These are phyloP conservation scores for Sporothrix humicola DNA, from an alignment of 2,329 filamentous ascomycete genomes.

Conservation along the genomic window DNA sequence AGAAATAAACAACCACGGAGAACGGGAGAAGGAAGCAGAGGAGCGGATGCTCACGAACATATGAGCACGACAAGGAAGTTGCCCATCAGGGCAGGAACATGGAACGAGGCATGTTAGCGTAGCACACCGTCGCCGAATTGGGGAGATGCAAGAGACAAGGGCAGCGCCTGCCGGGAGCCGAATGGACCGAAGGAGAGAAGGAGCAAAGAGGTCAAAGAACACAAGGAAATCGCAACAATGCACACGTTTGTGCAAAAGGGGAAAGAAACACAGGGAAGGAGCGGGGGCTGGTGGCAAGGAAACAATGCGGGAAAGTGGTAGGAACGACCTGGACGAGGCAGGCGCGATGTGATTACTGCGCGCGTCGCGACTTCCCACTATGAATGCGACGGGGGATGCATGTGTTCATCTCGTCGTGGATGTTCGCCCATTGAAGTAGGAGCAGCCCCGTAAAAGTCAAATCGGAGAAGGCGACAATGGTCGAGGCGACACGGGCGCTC, in stretches of 20 bases:
- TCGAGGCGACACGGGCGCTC: slow-evolving; percentile 2
- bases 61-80: not conserved
- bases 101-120: not conserved
- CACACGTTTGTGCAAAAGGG: not conserved
- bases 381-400: slow-evolving; percentile 4
- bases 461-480: slow-evolving; percentile 2
- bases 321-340: not conserved
- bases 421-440: not conserved
- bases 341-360: not conserved
- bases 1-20: not conserved
- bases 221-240: not conserved
- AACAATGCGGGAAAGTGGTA: not conserved
- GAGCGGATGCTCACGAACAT: slow-evolving; percentile 1
- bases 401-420: slow-evolving; percentile 15
- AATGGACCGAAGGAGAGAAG: not conserved
- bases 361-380: not conserved
- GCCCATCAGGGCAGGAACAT: not conserved
- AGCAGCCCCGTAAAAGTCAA: not conserved
- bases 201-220: not conserved
- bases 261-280: slow-evolving; percentile 9
- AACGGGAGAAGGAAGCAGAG: slow-evolving; percentile 12
- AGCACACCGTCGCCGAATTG: not conserved
- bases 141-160: slow-evolving; percentile 1
- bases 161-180: slow-evolving; percentile 16
- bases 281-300: not conserved